Conservation (phyloP, 345 rosid genomes). For the Passiflora organensis region DNA sequence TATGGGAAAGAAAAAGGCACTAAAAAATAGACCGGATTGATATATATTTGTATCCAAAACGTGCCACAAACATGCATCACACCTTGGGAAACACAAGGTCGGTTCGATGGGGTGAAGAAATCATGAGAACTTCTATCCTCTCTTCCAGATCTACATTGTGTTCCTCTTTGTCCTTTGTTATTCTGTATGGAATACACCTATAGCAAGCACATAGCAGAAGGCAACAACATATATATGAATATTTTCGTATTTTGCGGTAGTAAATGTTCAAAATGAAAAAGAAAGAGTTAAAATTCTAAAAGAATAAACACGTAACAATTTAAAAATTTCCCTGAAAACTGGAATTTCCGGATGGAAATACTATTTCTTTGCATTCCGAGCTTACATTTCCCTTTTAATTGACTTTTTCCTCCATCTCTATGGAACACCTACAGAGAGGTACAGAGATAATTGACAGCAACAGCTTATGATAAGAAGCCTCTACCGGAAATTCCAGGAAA, state of each 20-base stretch:
- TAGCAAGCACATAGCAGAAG: not conserved
- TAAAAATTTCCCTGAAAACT: too few species aligned
- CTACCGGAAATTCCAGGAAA: too few species aligned
- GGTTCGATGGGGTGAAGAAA: constrained; percentile 12
- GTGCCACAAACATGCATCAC: too few species aligned
- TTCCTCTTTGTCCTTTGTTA: constrained; percentile 1
- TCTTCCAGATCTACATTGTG: not conserved
- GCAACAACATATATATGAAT: not conserved
- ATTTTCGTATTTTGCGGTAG: not conserved
- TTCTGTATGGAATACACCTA: constrained; percentile 19
- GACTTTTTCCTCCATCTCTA: too few species aligned
- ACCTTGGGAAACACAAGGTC: constrained; percentile 20
- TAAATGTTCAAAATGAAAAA: not conserved
- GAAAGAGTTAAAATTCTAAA: not conserved
- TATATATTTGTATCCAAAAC: too few species aligned
- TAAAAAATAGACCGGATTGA: too few species aligned
- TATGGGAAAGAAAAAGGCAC: not conserved
- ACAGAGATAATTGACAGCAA: too few species aligned
- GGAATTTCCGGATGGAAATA: not conserved
- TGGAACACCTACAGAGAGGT: too few species aligned
- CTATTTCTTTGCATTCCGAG: too few species aligned
- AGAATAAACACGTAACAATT: not conserved
- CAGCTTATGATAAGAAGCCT: too few species aligned
- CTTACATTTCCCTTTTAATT: too few species aligned
- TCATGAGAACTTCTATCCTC: constrained; percentile 10